Percentiles rank a stretch among this genome's conserved stretches.
Evolutionary conservation across 2,329 filamentous ascomycete genomes (phyloP).

Genomic region (Graphilbum sp.): DNA sequence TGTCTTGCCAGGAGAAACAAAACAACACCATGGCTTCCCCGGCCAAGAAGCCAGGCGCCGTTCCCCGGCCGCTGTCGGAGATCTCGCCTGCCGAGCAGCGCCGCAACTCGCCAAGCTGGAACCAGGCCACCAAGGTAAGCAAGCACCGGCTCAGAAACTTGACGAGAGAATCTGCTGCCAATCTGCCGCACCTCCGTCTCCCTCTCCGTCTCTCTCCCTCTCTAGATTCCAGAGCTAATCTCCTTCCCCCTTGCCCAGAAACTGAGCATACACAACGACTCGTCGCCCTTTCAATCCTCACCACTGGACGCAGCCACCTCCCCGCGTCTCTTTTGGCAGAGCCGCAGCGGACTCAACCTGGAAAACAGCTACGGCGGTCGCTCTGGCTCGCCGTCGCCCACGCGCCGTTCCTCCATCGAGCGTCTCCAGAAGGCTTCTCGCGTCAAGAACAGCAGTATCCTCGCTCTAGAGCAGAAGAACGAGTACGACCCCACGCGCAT

Average conservation of each 20-base stretch:
- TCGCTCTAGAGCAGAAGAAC: conserved; percentile 79
- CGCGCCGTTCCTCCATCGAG: conserved; percentile 81
- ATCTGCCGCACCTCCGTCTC: too few relatives aligned
- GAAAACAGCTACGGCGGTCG: conserved; percentile 57
- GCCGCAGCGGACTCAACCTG: conserved; percentile 43
- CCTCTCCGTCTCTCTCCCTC: too few relatives aligned
- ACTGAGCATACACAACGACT: conserved; percentile 52
- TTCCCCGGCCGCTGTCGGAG: conserved; percentile 69
- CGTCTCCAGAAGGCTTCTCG: conserved; percentile 86
- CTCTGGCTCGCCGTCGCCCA: conserved; percentile 48
- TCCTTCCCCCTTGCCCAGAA: too few relatives aligned
- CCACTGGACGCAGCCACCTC: conserved; percentile 54
- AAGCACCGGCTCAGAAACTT: background rate
- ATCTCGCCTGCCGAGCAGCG: conserved; percentile 73
- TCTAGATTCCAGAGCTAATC: too few relatives aligned
- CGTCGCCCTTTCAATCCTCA: conserved; percentile 74
- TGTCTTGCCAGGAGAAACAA: conserved; percentile 30
- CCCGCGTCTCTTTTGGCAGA: conserved; percentile 84
- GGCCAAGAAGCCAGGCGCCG: conserved; percentile 42
- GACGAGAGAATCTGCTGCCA: too few relatives aligned
- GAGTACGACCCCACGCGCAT: conserved; percentile 76
- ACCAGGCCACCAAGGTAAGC: conserved; percentile 54
- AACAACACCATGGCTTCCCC: conserved; percentile 48
- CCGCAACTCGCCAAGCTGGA: conserved; percentile 86
- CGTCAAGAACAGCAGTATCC: conserved; percentile 96